Base-by-base conservation (phyloP, 495 filamentous ascomycete genomes). In the Penicillium chermesinum region DNA sequence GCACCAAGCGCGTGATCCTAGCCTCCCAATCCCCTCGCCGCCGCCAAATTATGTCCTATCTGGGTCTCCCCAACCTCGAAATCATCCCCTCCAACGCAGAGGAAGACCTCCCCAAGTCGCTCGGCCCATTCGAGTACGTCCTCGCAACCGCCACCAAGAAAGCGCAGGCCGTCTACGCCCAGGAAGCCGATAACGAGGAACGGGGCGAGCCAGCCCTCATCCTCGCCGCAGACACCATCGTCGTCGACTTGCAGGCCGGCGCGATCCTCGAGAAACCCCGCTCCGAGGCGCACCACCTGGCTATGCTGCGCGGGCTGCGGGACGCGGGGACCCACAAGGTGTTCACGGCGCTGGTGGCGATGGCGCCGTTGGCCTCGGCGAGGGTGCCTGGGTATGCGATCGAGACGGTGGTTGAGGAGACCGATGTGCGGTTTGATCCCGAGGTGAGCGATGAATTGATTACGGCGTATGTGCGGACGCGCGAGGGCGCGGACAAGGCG, bases 401-500 rank as follows among this genome's bases (percentile, higher is more conserved):
- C 16, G 85, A 90, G 62, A 78, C 77, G 42, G 75, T 83, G 49
- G 85, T 94, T 6, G 93, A 96, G 70, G 91, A 93, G 75, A 96
- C 93, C 38, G 69, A 70, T 40, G 93, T 98, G 14, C 72, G 70
- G 55, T 97, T 98, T 70, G 85, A 84, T 64, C 71, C 68, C 41
- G 75, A 73, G 37, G 83, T 86, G 20, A 82, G 80, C 48, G 89
- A 96, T 65, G 91, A 95, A 18, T 58, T 95, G 67, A 81, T 98
- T 22, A 64, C 86, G 63, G 79, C 83, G 19, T 98, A 98, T 73
- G 90, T 98, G 46, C 74, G 74, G 49, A 97, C 91, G 27, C 74
- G 94, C 35, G 94, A 98, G 71, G 93, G 94, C 1, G 89, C 76
- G 18, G 93, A 98, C 67, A 98, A 97, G 75, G 94, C 93, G 0